These are phyloP conservation scores for Ceratopteris richardii DNA, from an alignment of 75 land plant genomes.

Conservation along the genomic window DNA sequence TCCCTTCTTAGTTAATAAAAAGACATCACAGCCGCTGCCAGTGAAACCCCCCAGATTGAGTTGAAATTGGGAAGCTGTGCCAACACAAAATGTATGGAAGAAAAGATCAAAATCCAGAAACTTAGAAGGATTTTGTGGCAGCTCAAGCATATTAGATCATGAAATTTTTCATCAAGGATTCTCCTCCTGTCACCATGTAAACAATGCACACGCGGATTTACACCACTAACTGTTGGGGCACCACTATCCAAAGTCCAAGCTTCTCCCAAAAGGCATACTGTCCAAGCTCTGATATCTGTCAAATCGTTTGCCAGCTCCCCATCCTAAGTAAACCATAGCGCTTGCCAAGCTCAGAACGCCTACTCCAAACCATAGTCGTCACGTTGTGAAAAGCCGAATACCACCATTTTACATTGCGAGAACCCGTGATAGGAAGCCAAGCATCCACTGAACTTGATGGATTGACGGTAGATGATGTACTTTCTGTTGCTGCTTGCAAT, in stretches of 20 bases:
- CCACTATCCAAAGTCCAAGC: constrained; percentile 78
- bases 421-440: too few species aligned
- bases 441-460: too few species aligned
- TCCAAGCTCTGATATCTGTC: constrained; percentile 88
- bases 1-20: too few species aligned
- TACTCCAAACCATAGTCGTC: too few species aligned
- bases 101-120: constrained; percentile 71
- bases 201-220: constrained; percentile 80
- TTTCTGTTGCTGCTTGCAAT: too few species aligned
- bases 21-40: constrained; percentile 87
- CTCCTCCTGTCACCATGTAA: constrained; percentile 88
- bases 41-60: constrained; percentile 67
- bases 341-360: too few species aligned
- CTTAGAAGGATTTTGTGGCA: constrained; percentile 35
- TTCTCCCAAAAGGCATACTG: constrained; percentile 61
- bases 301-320: too few species aligned
- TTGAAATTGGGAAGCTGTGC: too few species aligned
- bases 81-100: constrained; percentile 63
- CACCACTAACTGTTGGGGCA: constrained; percentile 82
- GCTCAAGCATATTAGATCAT: constrained; percentile 40
- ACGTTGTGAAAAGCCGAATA: too few species aligned
- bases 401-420: too few species aligned
- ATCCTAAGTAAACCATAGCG: too few species aligned
- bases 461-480: too few species aligned
- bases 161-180: constrained; percentile 56